A percentile compares a stretch with the other conserved stretches of the same genome.
phyloP scores from a whole-genome alignment of 2,329 filamentous ascomycete genomes.

The Neospermospora avenae region DNA sequence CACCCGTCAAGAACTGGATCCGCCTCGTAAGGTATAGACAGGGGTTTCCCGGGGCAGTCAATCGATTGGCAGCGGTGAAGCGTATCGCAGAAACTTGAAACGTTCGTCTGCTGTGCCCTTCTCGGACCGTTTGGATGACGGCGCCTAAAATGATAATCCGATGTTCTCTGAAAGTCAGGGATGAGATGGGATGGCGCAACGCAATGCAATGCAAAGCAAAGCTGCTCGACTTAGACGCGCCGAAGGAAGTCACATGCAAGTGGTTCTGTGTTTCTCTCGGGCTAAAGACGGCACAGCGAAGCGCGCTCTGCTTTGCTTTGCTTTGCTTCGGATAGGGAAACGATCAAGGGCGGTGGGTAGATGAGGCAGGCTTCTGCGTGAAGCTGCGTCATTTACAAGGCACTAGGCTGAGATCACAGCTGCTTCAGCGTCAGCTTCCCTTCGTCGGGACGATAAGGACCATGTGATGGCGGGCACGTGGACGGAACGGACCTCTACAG shows the following conservation, averaged over 20 bases:
- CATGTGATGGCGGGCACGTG: constrained; percentile 1
- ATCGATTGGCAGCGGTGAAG: neutral
- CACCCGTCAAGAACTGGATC: no score
- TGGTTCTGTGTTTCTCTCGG: constrained; percentile 11
- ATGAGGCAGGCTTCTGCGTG: no score
- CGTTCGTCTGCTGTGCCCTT: neutral
- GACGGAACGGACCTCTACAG: neutral
- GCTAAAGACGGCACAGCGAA: constrained; percentile 10
- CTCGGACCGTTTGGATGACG: neutral
- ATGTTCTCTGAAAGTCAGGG: neutral
- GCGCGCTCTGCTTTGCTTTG: no score
- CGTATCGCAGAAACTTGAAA: neutral
- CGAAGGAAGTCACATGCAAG: constrained; percentile 9
- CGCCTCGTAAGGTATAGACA: no score
- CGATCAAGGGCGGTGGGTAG: neutral
- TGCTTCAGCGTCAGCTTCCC: neutral
- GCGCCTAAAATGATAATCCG: neutral
- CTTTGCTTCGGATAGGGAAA: neutral
- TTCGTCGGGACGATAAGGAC: neutral
- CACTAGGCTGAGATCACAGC: no score
- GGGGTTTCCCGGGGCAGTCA: neutral
- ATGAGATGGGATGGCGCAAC: neutral
- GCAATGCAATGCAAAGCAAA: no score
- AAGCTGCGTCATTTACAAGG: no score
- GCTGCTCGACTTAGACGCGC: constrained; percentile 5